Evolutionary conservation across 2,329 filamentous ascomycete genomes (phyloP), one percentile per base, ranked within the genome.

Genomic region (Paecilomyces sp.): DNA sequence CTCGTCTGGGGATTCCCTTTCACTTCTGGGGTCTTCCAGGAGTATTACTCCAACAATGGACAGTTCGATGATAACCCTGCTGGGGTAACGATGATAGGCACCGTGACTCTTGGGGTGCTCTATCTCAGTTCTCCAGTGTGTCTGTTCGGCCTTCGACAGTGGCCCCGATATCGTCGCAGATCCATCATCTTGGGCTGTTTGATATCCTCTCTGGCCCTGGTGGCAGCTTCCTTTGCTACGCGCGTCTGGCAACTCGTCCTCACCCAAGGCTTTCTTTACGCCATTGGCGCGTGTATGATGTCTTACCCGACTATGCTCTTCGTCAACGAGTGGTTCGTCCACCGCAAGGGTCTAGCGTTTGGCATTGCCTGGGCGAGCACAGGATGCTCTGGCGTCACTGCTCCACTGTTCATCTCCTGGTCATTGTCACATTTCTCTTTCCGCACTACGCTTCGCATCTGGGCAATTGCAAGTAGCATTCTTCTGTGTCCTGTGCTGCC

Each of bases 321-420:
- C 57, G 70, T 83, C 51, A 78, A 82, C 56, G 79, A 83, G 64
- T 86, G 67, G 75, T 83, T 82, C 67, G 74, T 80, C 8, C 68
- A 69, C 24, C 70, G 76, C 5, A 78, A 80, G 65, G 79, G 80
- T 1, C 71, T 83, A 22, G 81, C 80, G 0, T 81, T 78, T 62
- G 81, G 81, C 5, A 74, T 77, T 6, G 76, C 80, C 36, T 80
- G 79, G 77, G 76, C 71, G 54, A 63, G 70, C 5, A 64, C 61
- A 36, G 53, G 58, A 9, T 52, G 57, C 31, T 55, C 75, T 8
- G 78, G 77, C 4, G 58, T 75, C 8, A 55, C 41, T 18, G 8
- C 53, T 18, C 59, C 59, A 13, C 56, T 61, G 1, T n/a, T 61
- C 8, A 51, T 51, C 30, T 47, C 58, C 30, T 28, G 15, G 30